These are phyloP conservation scores for Cordyceps pruinosa DNA, from an alignment of 2,329 filamentous ascomycete species.

Conservation along the genomic window DNA sequence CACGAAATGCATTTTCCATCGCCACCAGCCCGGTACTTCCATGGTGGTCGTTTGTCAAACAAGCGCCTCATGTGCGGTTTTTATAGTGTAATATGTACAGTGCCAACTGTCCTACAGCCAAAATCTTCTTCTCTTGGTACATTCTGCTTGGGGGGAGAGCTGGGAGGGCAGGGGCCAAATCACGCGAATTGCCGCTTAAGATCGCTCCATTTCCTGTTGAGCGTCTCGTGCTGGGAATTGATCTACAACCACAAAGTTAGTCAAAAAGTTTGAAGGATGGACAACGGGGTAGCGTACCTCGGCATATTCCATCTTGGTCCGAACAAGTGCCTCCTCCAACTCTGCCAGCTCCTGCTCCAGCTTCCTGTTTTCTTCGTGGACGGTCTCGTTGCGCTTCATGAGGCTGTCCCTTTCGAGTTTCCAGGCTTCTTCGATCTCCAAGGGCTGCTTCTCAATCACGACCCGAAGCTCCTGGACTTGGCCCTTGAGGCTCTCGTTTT, in stretches of 20 bases:
- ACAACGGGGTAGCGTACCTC: conserved; percentile 60
- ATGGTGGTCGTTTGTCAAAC: neutral
- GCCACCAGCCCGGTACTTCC: neutral
- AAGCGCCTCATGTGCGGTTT: neutral
- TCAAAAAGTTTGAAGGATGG: neutral
- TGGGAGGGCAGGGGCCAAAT: conserved; percentile 8
- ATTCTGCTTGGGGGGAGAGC: neutral
- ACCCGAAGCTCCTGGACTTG: conserved; percentile 80
- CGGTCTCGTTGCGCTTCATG: conserved; percentile 86
- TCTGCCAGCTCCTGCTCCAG: conserved; percentile 86
- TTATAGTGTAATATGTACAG: conserved; percentile 8
- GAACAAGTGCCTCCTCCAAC: conserved; percentile 86
- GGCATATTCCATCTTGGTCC: conserved; percentile 90
- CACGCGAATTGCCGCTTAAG: conserved; percentile 53
- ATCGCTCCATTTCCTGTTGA: conserved; percentile 72
- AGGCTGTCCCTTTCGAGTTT: conserved; percentile 82
- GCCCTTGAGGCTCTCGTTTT: conserved; percentile 79
- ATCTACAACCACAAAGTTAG: conserved; percentile 42
- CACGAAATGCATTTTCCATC: neutral
- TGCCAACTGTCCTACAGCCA: conserved; percentile 1
- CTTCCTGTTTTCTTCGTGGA: conserved; percentile 84
- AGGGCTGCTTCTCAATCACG: conserved; percentile 83
- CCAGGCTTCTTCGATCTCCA: conserved; percentile 76
- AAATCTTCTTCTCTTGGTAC: neutral
- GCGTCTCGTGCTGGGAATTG: conserved; percentile 62